Evolutionary conservation across 164 flowering plant species (phyloP).

Genomic region (Sedum album): DNA sequence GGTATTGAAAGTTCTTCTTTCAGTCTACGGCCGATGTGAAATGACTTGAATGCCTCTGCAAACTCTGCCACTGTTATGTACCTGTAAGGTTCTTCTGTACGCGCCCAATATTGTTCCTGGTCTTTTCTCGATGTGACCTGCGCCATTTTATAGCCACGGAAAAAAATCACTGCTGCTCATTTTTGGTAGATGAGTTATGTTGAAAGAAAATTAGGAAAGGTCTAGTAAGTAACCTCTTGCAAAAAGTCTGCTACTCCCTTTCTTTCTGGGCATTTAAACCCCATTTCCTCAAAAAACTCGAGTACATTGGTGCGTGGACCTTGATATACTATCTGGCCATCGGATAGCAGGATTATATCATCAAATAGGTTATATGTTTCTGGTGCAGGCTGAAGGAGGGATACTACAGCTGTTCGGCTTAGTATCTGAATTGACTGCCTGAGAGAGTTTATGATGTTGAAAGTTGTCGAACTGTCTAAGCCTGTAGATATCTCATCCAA

Average conservation of each 20-base stretch:
- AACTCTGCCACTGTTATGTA: slow-evolving; percentile 38
- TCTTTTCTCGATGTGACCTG: slow-evolving; percentile 65
- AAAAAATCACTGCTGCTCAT: neutral
- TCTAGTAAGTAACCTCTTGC: slow-evolving; percentile 19
- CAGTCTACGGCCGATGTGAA: slow-evolving; percentile 32
- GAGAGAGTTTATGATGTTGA: slow-evolving; percentile 43
- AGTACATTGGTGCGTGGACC: slow-evolving; percentile 41
- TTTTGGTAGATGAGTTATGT: no score
- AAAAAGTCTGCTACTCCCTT: slow-evolving; percentile 32
- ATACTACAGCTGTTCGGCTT: slow-evolving; percentile 33
- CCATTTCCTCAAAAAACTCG: slow-evolving; percentile 22
- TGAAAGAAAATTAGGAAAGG: neutral
- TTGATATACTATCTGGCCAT: slow-evolving; percentile 37
- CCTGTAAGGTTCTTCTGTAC: slow-evolving; percentile 32
- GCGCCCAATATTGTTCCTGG: slow-evolving; percentile 53
- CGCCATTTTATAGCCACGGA: neutral
- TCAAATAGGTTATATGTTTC: slow-evolving; percentile 45
- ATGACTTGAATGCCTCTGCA: slow-evolving; percentile 47
- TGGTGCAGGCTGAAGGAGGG: slow-evolving; percentile 55
- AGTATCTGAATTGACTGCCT: slow-evolving; percentile 38
- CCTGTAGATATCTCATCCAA: slow-evolving; percentile 40
- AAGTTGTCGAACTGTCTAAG: slow-evolving; percentile 57
- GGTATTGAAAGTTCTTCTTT: slow-evolving; percentile 38
- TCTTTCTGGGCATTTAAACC: slow-evolving; percentile 33
- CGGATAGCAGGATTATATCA: slow-evolving; percentile 32